These are phyloP conservation scores for Ramaria rubella DNA, from an alignment of 768 basidiomycete species.

Conservation along the genomic window DNA sequence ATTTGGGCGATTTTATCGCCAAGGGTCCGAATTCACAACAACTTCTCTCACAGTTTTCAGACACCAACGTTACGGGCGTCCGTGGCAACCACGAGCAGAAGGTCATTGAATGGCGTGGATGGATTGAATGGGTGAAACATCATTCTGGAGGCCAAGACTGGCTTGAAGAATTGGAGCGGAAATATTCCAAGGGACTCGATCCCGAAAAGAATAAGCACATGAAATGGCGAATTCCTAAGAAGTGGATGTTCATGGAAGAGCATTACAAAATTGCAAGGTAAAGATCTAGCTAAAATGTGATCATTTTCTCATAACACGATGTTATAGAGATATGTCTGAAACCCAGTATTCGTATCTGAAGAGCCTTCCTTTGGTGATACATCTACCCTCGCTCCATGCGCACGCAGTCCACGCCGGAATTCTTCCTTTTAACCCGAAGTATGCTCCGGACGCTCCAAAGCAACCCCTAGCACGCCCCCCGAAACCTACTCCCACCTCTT, in stretches of 20 bases:
- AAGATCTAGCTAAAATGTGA: conserved; percentile 7
- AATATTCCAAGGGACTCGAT: conserved; percentile 24
- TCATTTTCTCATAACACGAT: conserved; percentile 1
- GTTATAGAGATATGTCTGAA: conserved; percentile 44
- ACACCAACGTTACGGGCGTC: conserved; percentile 65
- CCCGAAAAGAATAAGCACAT: conserved; percentile 23
- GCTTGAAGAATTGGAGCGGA: conserved; percentile 34
- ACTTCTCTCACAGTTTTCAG: conserved; percentile 58
- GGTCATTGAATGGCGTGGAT: conserved; percentile 83
- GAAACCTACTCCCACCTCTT: conserved; percentile 3
- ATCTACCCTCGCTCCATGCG: conserved; percentile 68
- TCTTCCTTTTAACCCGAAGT: conserved; percentile 62
- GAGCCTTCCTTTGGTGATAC: conserved; percentile 64
- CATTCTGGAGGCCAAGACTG: conserved; percentile 46
- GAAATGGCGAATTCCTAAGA: conserved; percentile 48
- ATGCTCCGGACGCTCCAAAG: conserved; percentile 37
- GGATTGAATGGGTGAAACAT: conserved; percentile 71
- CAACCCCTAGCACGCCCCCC: conserved; percentile 75
- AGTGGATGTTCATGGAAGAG: conserved; percentile 67
- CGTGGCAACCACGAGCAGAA: conserved; percentile 94
- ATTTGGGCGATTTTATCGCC: conserved; percentile 76
- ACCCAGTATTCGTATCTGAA: conserved; percentile 66
- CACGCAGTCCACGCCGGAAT: conserved; percentile 83
- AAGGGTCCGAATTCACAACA: conserved; percentile 62
- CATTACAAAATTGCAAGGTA: conserved; percentile 72